Percentiles rank a stretch among this genome's conserved stretches.
phyloP scores from a whole-genome alignment of 1,284 basidiomycete species.

The Tranzscheliella williamsii region DNA sequence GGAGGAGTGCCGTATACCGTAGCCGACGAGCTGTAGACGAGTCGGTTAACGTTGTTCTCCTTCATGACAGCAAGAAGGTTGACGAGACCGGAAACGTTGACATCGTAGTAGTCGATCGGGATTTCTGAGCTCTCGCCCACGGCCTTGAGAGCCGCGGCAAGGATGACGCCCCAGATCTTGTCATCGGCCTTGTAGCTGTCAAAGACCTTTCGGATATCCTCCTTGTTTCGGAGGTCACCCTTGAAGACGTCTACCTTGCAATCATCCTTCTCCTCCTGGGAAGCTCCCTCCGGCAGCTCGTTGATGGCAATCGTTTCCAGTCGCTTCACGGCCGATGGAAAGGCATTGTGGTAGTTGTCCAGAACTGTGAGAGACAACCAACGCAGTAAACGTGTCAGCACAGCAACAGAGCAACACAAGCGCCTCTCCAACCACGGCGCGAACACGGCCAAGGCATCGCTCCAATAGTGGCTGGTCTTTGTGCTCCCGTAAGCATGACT shows the following conservation, averaged over 20 bases:
- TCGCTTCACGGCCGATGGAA: constrained; percentile 72
- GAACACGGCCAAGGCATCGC: too few species aligned
- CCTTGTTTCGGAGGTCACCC: constrained; percentile 53
- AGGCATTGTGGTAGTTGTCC: constrained; percentile 78
- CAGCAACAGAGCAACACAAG: too few species aligned
- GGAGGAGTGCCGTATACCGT: constrained; percentile 98
- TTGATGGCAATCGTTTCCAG: constrained; percentile 78
- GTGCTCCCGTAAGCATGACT: too few species aligned
- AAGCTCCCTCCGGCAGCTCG: constrained; percentile 69
- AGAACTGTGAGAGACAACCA: constrained; percentile 31
- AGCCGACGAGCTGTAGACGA: constrained; percentile 97
- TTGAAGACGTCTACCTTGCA: constrained; percentile 73
- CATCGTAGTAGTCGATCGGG: constrained; percentile 70
- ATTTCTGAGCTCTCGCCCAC: constrained; percentile 97
- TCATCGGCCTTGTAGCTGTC: constrained; percentile 45
- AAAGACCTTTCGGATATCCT: constrained; percentile 49
- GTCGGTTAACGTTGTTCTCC: constrained; percentile 76
- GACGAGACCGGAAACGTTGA: constrained; percentile 57
- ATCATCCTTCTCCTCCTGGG: constrained; percentile 69
- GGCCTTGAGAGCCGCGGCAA: constrained; percentile 95
- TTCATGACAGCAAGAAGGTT: constrained; percentile 68
- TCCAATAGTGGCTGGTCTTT: too few species aligned
- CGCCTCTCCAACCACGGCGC: too few species aligned
- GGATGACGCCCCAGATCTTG: constrained; percentile 88
- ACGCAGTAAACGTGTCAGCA: neutral